These are phyloP conservation scores for Rhododendron vialii DNA, from an alignment of 148 eudicot species.

Conservation along the genomic window DNA sequence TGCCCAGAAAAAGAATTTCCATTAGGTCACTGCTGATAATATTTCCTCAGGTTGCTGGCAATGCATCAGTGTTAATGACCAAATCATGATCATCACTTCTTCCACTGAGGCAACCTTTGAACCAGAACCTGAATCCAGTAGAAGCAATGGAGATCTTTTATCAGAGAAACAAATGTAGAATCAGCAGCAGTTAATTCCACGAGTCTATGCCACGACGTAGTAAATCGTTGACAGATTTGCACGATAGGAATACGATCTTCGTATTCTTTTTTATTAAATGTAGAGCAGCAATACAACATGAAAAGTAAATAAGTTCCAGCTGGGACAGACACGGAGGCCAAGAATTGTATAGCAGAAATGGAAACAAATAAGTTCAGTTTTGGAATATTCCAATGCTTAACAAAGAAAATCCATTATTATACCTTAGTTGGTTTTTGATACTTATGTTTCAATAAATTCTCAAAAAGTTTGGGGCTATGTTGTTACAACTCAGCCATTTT, in stretches of 20 bases:
- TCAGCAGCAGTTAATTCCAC: not conserved
- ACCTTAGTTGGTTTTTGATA: not conserved
- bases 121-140: constrained; percentile 56
- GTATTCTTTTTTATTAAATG: not conserved
- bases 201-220: not conserved
- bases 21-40: not conserved
- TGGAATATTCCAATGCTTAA: not conserved
- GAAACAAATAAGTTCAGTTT: not conserved
- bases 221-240: constrained; percentile 1
- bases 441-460: not conserved
- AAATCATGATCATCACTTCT: constrained; percentile 25
- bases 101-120: constrained; percentile 65
- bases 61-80: not conserved
- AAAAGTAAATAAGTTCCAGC: no score
- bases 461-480: not conserved
- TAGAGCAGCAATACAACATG: not conserved
- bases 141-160: not conserved
- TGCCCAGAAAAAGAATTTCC: no score
- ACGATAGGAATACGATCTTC: not conserved
- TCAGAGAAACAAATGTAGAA: not conserved
- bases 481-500: not conserved
- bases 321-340: not conserved
- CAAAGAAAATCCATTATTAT: not conserved
- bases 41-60: not conserved
- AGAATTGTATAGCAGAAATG: not conserved